These are phyloP conservation scores for Annulohypoxylon bovei DNA, from an alignment of 495 filamentous ascomycete species.

Conservation along the genomic window DNA sequence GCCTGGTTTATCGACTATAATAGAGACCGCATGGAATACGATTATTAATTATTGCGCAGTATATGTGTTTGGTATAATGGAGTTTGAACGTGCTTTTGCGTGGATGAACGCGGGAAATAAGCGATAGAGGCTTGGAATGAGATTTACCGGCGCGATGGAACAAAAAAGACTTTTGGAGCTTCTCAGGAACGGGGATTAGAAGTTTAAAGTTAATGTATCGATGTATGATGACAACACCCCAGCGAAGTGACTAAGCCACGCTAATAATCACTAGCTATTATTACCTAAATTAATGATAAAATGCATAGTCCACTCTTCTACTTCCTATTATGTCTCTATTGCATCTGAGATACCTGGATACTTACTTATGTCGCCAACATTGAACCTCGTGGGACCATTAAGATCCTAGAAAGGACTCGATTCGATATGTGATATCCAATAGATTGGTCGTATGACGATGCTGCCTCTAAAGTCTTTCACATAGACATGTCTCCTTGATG, in stretches of 20 bases:
- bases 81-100: constrained; percentile 2
- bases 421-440: neutral
- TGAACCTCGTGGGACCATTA: neutral
- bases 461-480: neutral
- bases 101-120: constrained; percentile 21
- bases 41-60: constrained; percentile 17
- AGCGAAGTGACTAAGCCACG: constrained; percentile 25
- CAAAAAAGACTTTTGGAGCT: constrained; percentile 18
- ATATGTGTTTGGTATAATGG: neutral
- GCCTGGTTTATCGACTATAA: constrained; percentile 40
- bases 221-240: constrained; percentile 39
- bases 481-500: too few relatives aligned
- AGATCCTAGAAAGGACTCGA: neutral
- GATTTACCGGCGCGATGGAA: constrained; percentile 33
- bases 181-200: constrained; percentile 32
- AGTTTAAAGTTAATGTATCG: constrained; percentile 5
- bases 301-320: constrained; percentile 7
- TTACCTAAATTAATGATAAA: constrained; percentile 7
- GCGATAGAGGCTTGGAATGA: constrained; percentile 10
- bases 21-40: constrained; percentile 39
- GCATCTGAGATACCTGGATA: too few relatives aligned
- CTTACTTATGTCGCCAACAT: neutral
- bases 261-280: neutral
- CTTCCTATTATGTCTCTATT: too few relatives aligned
- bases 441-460: neutral